These are phyloP conservation scores for Nicotiana sylvestris DNA, from an alignment of 257 asterid species.

Conservation along the genomic window DNA sequence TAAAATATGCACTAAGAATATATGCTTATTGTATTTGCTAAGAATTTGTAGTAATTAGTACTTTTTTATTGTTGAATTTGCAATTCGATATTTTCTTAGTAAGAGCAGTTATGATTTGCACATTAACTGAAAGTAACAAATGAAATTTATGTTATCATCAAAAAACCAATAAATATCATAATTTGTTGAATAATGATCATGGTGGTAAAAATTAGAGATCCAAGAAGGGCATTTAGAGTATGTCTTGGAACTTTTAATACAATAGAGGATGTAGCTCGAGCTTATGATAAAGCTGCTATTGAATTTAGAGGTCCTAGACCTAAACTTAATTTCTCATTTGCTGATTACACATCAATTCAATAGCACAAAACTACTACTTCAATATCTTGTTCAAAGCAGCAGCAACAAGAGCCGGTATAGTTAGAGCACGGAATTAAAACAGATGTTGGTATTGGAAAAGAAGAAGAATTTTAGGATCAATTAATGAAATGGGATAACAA, in stretches of 20 bases:
- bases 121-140: no score
- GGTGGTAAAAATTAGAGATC: slow-evolving; percentile 70
- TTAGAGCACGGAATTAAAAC: not conserved
- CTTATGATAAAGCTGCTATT: slow-evolving; percentile 17
- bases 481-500: slow-evolving; percentile 36
- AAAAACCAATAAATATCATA: no score
- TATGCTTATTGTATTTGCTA: no score
- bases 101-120: no score
- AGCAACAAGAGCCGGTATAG: not conserved
- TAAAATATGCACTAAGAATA: no score
- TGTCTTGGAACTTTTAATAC: slow-evolving; percentile 87
- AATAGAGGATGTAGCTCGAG: slow-evolving; percentile 72
- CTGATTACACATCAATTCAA: slow-evolving; percentile 38
- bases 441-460: slow-evolving; percentile 20
- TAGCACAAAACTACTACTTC: not conserved
- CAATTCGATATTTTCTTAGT: no score
- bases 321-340: slow-evolving; percentile 62
- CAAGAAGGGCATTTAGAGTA: slow-evolving; percentile 67
- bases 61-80: no score
- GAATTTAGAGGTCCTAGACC: slow-evolving; percentile 28
- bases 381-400: not conserved
- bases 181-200: no score
- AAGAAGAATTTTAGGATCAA: not conserved
- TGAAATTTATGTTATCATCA: no score
- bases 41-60: no score